Evolutionary conservation across 148 eudicot species (phyloP).

Genomic region (Chenopodium suecicum): DNA sequence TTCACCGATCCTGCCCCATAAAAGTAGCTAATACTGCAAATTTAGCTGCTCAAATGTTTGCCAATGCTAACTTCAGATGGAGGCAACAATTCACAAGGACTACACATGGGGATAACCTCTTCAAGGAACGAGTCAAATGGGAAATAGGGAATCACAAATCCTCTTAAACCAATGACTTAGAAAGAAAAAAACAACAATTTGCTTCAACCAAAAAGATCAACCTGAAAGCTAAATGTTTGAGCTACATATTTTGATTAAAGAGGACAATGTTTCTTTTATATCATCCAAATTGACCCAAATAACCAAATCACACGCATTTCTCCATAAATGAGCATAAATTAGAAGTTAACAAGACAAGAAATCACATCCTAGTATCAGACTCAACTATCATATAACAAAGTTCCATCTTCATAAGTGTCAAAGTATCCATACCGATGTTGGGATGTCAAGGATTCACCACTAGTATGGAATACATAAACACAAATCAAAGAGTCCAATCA

Average conservation of each 20-base stretch:
- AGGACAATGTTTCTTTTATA: not conserved
- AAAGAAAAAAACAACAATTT: too few species aligned
- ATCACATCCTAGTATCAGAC: too few species aligned
- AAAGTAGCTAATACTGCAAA: not conserved
- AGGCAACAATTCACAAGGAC: not conserved
- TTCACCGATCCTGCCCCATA: not conserved
- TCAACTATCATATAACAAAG: too few species aligned
- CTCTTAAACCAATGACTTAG: not conserved
- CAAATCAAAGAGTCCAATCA: too few species aligned
- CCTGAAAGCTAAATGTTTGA: not conserved
- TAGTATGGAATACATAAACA: too few species aligned
- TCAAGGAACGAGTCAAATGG: conserved; percentile 9
- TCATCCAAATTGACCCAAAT: not conserved
- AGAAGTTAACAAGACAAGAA: too few species aligned
- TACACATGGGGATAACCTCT: not conserved
- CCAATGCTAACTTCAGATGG: not conserved
- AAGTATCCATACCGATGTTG: too few species aligned
- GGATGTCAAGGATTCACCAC: too few species aligned
- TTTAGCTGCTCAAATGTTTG: conserved; percentile 5
- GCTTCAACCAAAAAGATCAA: not conserved
- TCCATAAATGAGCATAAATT: not conserved
- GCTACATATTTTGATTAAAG: too few species aligned
- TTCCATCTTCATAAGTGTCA: too few species aligned
- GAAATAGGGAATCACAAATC: not conserved
- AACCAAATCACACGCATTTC: not conserved